Evolutionary conservation across 495 filamentous ascomycete species (phyloP).

Genomic region (Penicillium verhagenii): DNA sequence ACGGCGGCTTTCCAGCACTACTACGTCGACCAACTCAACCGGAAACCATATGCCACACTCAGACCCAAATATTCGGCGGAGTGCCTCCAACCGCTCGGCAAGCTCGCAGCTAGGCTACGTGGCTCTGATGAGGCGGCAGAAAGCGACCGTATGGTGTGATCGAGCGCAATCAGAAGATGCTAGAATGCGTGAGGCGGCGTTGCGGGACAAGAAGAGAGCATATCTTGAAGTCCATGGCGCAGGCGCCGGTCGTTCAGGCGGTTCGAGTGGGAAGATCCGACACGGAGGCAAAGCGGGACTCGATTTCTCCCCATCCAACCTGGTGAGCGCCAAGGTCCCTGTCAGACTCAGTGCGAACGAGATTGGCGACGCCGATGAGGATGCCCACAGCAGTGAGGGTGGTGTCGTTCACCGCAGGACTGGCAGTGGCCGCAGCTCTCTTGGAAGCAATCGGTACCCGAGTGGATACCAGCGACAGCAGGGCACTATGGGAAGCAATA

Average conservation of each 20-base stretch:
- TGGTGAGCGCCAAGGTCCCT: constrained; percentile 77
- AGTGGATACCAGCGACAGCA: constrained; percentile 50
- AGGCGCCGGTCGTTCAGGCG: constrained; percentile 55
- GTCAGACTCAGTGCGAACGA: constrained; percentile 91
- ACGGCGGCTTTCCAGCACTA: constrained; percentile 70
- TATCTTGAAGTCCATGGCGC: constrained; percentile 72
- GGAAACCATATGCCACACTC: constrained; percentile 45
- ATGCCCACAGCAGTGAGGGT: constrained; percentile 50
- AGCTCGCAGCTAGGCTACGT: constrained; percentile 75
- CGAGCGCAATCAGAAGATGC: constrained; percentile 92
- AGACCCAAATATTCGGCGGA: constrained; percentile 67
- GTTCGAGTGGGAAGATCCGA: constrained; percentile 73
- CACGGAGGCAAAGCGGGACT: constrained; percentile 71
- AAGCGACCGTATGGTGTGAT: constrained; percentile 98
- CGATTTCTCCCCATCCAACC: constrained; percentile 70
- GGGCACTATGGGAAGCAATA: constrained; percentile 67
- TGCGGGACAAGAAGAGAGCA: constrained; percentile 79
- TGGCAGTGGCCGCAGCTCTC: constrained; percentile 75
- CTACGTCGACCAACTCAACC: constrained; percentile 61
- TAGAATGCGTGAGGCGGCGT: constrained; percentile 71
- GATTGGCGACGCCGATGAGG: constrained; percentile 83
- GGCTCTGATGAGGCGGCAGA: constrained; percentile 89
- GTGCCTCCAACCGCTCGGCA: constrained; percentile 63
- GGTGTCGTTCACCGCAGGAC: constrained; percentile 67
- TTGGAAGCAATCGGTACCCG: constrained; percentile 65